Conservation (phyloP, 2,329 filamentous ascomycete genomes). For the Fusarium floridanum region DNA sequence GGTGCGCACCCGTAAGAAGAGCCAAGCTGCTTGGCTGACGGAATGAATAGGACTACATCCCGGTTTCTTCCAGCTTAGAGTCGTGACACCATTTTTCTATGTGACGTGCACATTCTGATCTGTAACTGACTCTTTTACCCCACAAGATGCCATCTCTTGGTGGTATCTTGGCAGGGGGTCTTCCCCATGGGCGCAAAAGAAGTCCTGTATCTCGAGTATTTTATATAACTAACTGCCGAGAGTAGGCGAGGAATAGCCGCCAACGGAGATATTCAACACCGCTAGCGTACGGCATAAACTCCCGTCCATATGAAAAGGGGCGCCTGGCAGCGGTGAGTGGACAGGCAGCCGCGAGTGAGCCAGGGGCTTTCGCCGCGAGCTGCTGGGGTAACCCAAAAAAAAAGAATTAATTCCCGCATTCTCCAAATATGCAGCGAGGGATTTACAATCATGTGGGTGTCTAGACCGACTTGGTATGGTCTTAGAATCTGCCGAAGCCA, state of each 20-base stretch:
- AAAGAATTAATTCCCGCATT: background rate
- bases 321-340: background rate
- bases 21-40: constrained; percentile 4
- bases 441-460: background rate
- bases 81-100: background rate
- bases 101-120: background rate
- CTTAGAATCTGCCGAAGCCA: background rate
- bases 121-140: background rate
- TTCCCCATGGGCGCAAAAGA: background rate
- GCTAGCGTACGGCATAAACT: background rate
- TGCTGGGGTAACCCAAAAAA: background rate
- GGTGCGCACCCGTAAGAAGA: background rate
- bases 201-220: background rate
- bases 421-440: background rate
- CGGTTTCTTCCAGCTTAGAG: background rate
- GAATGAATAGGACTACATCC: background rate
- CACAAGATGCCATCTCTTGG: background rate
- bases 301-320: no score
- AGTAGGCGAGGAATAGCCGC: background rate
- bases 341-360: background rate
- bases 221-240: background rate
- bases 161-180: background rate
- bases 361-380: background rate
- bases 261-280: background rate
- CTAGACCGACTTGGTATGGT: background rate